Percentiles rank a stretch among this genome's conserved stretches.
These are phyloP conservation scores for Candida broadrunensis DNA, from an alignment of 805 yeast genomes.

Conservation along the genomic window DNA sequence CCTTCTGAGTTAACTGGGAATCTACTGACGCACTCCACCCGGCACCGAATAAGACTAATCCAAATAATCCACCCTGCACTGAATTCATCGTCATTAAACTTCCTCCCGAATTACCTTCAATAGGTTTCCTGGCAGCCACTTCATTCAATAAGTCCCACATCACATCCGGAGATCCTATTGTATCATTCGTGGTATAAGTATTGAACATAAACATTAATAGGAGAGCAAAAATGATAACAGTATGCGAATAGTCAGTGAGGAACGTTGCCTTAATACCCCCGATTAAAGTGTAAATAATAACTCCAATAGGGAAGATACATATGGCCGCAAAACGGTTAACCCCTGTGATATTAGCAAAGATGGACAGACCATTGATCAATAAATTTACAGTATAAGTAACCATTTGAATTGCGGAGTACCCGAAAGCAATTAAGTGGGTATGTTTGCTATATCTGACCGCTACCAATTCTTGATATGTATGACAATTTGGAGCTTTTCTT, in stretches of 20 bases:
- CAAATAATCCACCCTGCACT: conserved; percentile 82
- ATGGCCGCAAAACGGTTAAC: conserved; percentile 75
- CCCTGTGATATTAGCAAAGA: conserved; percentile 77
- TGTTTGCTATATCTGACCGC: conserved; percentile 74
- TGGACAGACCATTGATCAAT: conserved; percentile 86
- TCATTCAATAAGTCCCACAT: conserved; percentile 75
- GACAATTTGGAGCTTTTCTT: conserved; percentile 87
- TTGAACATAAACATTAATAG: conserved; percentile 79
- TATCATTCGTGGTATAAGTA: conserved; percentile 65
- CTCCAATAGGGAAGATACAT: conserved; percentile 78
- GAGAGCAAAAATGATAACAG: conserved; percentile 65
- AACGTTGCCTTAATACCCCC: conserved; percentile 47
- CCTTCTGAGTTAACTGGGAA: conserved; percentile 86
- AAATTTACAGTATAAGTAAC: conserved; percentile 90
- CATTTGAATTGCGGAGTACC: conserved; percentile 84
- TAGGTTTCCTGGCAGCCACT: conserved; percentile 60
- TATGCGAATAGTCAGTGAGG: conserved; percentile 43
- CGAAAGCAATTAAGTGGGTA: conserved; percentile 67
- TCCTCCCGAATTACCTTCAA: conserved; percentile 81
- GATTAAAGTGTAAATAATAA: conserved; percentile 43
- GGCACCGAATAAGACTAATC: conserved; percentile 82
- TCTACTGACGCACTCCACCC: conserved; percentile 87
- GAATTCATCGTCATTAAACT: conserved; percentile 88
- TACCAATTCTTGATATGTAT: conserved; percentile 84
- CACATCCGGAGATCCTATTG: conserved; percentile 76